Evolutionary conservation across 2,329 filamentous ascomycete genomes (phyloP), one percentile per base, ranked within the genome.

Genomic region (Biscogniauxia marginata): DNA sequence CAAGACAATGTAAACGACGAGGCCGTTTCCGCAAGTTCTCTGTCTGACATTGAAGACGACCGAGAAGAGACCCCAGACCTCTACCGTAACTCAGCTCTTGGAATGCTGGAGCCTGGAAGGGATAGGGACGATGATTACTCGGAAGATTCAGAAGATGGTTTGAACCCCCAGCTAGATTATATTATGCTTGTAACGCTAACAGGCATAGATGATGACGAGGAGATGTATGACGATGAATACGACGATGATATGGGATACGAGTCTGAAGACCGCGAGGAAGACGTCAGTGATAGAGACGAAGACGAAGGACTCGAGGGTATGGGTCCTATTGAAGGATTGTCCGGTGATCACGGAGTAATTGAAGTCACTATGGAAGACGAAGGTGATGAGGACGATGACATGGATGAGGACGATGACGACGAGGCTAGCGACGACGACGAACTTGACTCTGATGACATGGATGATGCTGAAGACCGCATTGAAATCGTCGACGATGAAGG

Each of bases 31-130:
- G 86, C 89, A 3, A 96, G 92, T 4, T 96, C 93, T 0, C 84
- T 96, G 21, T 97, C 93, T 9, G 93, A 96, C 61, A 79, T 92
- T 50, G 90, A 93, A 44, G 90, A 93, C 59, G 88, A 91, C 54
- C 87, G 92, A 46, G 92, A 96, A 73, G 95, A 98, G 71, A 99
- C 96, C 4, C 95, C 96, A 24, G 95, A 99, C 74, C 82, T 99
- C 19, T 98, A 97, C 77, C 89, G 96, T 52, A 96, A 98, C 73
- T 98, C 95, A 1, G 91, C 96, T 1, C 79, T 99, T 20, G 93
- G 95, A 50, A 96, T 98, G 86, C 87, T 97, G 52, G 95, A 98
- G 71, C 88, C 90, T 62, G 85, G 87, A 50, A 85, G 89, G 52
- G 70, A 70, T 47, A 64, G 64, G 56, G 88, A 92, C 58, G 88